These are phyloP conservation scores for Pirum gemmata DNA, from an alignment of 78 protist genomes.

Conservation along the genomic window DNA sequence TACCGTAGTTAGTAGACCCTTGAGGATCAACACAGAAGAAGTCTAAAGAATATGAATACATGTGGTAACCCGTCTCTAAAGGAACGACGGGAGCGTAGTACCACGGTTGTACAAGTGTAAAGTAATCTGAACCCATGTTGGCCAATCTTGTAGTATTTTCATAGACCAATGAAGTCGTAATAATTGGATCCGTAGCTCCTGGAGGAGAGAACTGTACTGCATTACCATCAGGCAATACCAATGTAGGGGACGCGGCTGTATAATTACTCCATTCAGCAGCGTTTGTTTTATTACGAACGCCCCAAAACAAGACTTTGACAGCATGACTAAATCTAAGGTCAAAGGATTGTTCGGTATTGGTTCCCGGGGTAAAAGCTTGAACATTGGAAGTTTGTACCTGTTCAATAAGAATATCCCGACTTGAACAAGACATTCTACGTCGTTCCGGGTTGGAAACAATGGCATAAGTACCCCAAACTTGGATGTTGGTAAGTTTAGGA, in stretches of 20 bases:
- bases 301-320: background rate
- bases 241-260: background rate
- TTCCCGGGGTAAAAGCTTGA: background rate
- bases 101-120: background rate
- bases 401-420: background rate
- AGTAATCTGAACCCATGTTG: background rate
- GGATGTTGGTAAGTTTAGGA: background rate
- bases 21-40: background rate
- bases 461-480: background rate
- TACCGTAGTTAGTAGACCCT: background rate
- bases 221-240: background rate
- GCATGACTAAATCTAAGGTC: background rate
- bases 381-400: background rate
- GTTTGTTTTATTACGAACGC: background rate
- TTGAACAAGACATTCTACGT: background rate
- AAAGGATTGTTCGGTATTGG: background rate
- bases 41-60: background rate
- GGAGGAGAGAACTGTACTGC: background rate
- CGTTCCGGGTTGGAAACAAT: background rate
- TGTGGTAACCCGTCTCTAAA: background rate
- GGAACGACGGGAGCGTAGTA: background rate
- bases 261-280: background rate
- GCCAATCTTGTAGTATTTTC: background rate
- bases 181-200: background rate
- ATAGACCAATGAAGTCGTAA: background rate